Evolutionary conservation across 108 stramenopile species (phyloP), one percentile per base, ranked within the genome.

Genomic region (Skeletonema tropicum): DNA sequence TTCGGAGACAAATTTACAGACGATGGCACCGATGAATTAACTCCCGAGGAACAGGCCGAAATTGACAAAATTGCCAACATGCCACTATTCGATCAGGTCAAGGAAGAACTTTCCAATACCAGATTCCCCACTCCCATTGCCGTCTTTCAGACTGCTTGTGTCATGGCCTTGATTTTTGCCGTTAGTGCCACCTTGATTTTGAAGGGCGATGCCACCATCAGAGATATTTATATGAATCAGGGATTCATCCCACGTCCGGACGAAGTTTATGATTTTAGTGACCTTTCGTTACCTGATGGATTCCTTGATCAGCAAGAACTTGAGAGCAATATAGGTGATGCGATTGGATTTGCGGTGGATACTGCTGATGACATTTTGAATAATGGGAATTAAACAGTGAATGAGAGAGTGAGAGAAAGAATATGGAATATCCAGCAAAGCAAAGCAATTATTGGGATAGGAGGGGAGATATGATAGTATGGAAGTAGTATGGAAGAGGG

Each of bases 31-130:
- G 84, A 88, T 23, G 89, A 92, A 60, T 73, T 94, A 70, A 83
- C 94, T 19, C 75, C 88, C 29, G 94, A 94, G 79, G 89, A 94
- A 78, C 80, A 79, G 83, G 75, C 74, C 6, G 86, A 94, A 73
- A 90, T 88, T 32, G 94, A 94, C 69, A 85, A 85, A 19, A 77
- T 84, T 57, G 89, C 86, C 48, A 68, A 71, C 38, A 73, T 87
- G 76, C 83, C 73, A 19, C 15, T 89, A 14, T 65, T 64, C 21
- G 89, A 94, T 35, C 90, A 91, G 70, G 21, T 78, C 17, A 73
- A 57, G 58, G 72, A 85, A 39, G 91, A 91, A 57, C 26, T 89
- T 21, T 38, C 60, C 14, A 77, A 85, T 46, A 78, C 89, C 1
- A 71, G 76, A 19, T 94, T 85, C 48, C 94, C 94, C 11, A 71